Evolutionary conservation across 2,329 filamentous ascomycete genomes (phyloP).

Genomic region (Stylonectria norvegica): DNA sequence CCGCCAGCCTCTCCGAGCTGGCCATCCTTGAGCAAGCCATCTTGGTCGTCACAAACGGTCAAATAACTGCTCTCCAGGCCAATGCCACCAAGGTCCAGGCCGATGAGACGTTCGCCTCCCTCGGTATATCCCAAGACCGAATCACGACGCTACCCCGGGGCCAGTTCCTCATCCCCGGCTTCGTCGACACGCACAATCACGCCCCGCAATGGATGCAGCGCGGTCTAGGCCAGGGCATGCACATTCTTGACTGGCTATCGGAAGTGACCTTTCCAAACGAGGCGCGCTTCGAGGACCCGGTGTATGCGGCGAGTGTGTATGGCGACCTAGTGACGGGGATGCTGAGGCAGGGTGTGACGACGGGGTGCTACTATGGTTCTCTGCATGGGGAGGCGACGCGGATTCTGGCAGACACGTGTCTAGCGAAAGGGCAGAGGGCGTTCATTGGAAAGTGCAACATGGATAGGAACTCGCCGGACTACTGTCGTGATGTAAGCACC

Average conservation of each 20-base stretch:
- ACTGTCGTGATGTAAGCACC: constrained; percentile 46
- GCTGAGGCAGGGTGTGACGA: constrained; percentile 60
- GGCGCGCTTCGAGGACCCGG: constrained; percentile 53
- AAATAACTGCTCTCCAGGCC: constrained; percentile 24
- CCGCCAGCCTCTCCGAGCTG: constrained; percentile 30
- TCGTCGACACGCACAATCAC: constrained; percentile 67
- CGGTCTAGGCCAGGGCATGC: constrained; percentile 47
- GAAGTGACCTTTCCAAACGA: constrained; percentile 64
- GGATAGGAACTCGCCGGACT: constrained; percentile 54
- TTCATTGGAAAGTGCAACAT: constrained; percentile 63
- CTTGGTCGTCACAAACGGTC: constrained; percentile 28
- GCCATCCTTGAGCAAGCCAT: constrained; percentile 38
- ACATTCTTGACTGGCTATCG: constrained; percentile 61
- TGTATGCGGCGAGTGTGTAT: constrained; percentile 53
- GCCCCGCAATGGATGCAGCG: constrained; percentile 55
- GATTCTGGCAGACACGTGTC: constrained; percentile 53
- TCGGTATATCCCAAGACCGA: constrained; percentile 7
- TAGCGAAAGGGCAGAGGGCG: constrained; percentile 53
- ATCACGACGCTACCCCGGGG: constrained; percentile 32
- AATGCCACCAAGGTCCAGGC: constrained; percentile 12
- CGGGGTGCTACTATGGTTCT: constrained; percentile 58
- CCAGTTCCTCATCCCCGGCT: constrained; percentile 56
- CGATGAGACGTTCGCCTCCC: constrained; percentile 9
- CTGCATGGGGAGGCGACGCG: constrained; percentile 54
- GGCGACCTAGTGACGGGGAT: constrained; percentile 52